phyloP scores from a whole-genome alignment of 2,329 filamentous ascomycete genomes.

The Grosmannia huntii region DNA sequence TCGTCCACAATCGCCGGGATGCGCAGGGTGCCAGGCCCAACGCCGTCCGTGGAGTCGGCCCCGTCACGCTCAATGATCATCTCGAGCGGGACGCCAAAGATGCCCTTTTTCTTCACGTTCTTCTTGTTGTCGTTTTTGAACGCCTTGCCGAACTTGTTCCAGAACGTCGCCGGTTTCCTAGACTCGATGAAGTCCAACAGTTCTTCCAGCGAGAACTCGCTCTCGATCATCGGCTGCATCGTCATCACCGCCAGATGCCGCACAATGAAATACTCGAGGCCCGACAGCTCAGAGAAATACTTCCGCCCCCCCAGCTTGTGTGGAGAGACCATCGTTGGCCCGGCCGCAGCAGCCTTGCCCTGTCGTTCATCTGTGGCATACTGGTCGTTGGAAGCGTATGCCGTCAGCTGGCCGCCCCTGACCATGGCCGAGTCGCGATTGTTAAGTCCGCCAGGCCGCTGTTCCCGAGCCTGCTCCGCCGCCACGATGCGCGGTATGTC shows the following conservation, averaged over 20 bases:
- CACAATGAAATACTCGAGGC: constrained; percentile 93
- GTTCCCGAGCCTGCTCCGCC: constrained; percentile 86
- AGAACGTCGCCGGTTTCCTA: constrained; percentile 79
- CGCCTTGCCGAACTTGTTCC: constrained; percentile 95
- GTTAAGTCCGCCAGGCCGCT: constrained; percentile 65
- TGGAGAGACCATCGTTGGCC: neutral
- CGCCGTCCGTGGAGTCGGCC: constrained; percentile 93
- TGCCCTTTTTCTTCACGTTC: constrained; percentile 75
- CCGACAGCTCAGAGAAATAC: constrained; percentile 93
- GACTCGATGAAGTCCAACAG: constrained; percentile 86
- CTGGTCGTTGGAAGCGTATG: neutral
- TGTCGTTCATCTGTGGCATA: neutral
- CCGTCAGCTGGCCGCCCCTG: neutral
- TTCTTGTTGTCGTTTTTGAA: constrained; percentile 79
- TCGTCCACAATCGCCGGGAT: constrained; percentile 95
- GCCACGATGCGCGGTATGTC: constrained; percentile 95
- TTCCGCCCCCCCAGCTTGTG: constrained; percentile 43
- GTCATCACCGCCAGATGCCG: constrained; percentile 88
- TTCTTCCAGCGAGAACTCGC: constrained; percentile 87
- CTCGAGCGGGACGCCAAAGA: constrained; percentile 84
- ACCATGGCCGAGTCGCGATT: constrained; percentile 30
- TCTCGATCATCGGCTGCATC: constrained; percentile 84
- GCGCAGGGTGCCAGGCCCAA: constrained; percentile 79
- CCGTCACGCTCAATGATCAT: constrained; percentile 84
- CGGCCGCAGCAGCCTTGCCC: neutral